Percentiles rank a stretch among this genome's conserved stretches.
Evolutionary conservation across 495 filamentous ascomycete genomes (phyloP).

Genomic region (Aeminium ludgeri): DNA sequence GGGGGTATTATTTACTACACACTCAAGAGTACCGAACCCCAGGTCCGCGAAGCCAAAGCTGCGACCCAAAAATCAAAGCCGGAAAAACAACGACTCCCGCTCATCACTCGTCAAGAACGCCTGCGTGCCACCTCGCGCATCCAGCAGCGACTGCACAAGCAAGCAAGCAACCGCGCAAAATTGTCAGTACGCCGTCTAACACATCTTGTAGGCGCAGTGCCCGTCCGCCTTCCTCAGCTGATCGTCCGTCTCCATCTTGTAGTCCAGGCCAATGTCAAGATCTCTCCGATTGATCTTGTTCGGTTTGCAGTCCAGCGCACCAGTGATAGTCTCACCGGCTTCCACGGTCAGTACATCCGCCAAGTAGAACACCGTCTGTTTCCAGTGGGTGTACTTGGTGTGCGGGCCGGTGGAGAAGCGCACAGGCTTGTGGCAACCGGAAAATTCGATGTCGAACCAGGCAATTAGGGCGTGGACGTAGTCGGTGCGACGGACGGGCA

Average conservation of each 20-base stretch:
- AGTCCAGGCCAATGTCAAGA: constrained; percentile 77
- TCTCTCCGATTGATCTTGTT: constrained; percentile 90
- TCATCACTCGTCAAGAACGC: no score
- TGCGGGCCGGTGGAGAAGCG: constrained; percentile 32
- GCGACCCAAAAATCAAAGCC: constrained; percentile 13
- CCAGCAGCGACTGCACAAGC: no score
- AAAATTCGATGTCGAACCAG: constrained; percentile 98
- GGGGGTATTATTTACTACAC: no score
- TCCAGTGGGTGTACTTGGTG: constrained; percentile 35
- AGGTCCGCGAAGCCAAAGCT: constrained; percentile 18
- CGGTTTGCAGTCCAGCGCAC: constrained; percentile 61
- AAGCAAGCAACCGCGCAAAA: no score
- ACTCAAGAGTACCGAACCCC: no score
- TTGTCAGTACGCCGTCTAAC: constrained; percentile 5
- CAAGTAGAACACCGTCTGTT: constrained; percentile 34
- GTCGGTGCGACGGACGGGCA: constrained; percentile 61
- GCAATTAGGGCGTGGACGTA: constrained; percentile 90
- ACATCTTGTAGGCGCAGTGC: constrained; percentile 81
- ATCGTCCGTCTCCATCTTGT: constrained; percentile 63
- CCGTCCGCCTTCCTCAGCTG: constrained; percentile 49
- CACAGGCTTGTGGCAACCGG: constrained; percentile 53
- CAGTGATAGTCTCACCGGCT: constrained; percentile 38
- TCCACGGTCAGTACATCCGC: constrained; percentile 28
- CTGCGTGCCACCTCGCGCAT: no score
- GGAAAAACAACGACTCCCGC: not conserved